Conservation (phyloP, 139 green algal genomes). For the Ulvella scutata region DNA sequence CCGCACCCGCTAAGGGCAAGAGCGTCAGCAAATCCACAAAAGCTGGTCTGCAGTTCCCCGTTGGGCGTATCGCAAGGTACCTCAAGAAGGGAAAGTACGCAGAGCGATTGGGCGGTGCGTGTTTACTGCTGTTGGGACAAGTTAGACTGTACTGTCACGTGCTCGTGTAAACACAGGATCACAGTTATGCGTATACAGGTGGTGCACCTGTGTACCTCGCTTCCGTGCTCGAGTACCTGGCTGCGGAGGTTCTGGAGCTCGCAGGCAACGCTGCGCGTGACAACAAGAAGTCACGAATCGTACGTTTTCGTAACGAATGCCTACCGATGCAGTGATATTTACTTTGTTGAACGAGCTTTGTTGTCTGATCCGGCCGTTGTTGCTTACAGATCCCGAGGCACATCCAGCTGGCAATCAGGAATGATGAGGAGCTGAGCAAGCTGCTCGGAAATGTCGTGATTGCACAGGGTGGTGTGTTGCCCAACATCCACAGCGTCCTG, state of each 20-base stretch:
- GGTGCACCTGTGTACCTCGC: slow-evolving; percentile 59
- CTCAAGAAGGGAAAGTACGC: slow-evolving; percentile 79
- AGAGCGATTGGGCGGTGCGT: slow-evolving; percentile 40
- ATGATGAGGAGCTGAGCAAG: slow-evolving; percentile 37
- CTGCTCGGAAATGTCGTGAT: slow-evolving; percentile 64
- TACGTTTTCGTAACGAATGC: too few relatives aligned
- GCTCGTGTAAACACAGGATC: too few relatives aligned
- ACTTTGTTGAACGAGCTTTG: not conserved
- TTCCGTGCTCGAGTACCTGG: slow-evolving; percentile 75
- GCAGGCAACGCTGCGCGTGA: slow-evolving; percentile 53
- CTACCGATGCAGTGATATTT: slow-evolving; percentile 10
- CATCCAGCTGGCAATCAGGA: slow-evolving; percentile 26
- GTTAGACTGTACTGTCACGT: too few relatives aligned
- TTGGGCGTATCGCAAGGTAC: slow-evolving; percentile 67
- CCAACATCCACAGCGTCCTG: slow-evolving; percentile 82
- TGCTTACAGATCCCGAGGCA: not conserved
- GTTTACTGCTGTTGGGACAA: too few relatives aligned
- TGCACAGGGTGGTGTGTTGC: slow-evolving; percentile 59
- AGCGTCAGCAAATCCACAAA: slow-evolving; percentile 52
- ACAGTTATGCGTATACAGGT: too few relatives aligned
- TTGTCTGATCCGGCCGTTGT: not conserved
- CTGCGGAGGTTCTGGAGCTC: slow-evolving; percentile 43
- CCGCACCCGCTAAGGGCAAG: slow-evolving; percentile 25
- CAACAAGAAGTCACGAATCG: slow-evolving; percentile 77
- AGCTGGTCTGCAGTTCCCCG: slow-evolving; percentile 80